Conservation (phyloP, 2,329 filamentous ascomycete genomes). For the Monilinia fructicola region DNA sequence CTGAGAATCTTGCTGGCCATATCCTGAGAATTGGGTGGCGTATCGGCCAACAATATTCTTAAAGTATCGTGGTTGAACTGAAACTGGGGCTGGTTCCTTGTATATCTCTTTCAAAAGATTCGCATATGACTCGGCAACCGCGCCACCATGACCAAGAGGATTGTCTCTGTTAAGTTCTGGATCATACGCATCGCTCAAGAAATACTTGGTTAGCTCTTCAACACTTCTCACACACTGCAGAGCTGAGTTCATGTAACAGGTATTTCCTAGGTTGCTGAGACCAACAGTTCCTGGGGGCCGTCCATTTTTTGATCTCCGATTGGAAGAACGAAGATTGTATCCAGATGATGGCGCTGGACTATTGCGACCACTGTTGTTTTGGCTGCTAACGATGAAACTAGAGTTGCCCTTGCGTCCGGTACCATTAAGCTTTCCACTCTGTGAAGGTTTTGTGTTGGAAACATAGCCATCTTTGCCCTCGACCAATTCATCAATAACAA, state of each 20-base stretch:
- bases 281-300: constrained; percentile 76
- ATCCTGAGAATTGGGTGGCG: constrained; percentile 85
- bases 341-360: constrained; percentile 62
- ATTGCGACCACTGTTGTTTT: constrained; percentile 62
- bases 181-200: constrained; percentile 72
- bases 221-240: constrained; percentile 92
- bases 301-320: constrained; percentile 59
- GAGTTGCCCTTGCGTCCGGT: constrained; percentile 29
- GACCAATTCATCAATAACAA: constrained; percentile 81
- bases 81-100: constrained; percentile 61
- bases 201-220: constrained; percentile 90
- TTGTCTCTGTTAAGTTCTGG: constrained; percentile 83
- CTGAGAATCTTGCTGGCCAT: constrained; percentile 95
- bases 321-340: constrained; percentile 66
- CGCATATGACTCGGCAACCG: constrained; percentile 83
- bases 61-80: constrained; percentile 76
- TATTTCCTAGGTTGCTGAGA: constrained; percentile 88
- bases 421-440: constrained; percentile 28
- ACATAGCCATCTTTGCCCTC: constrained; percentile 58
- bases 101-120: constrained; percentile 77
- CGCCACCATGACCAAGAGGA: constrained; percentile 78
- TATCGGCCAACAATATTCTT: constrained; percentile 79
- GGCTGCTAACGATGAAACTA: constrained; percentile 39
- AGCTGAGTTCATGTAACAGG: constrained; percentile 98
- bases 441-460: constrained; percentile 47